These are phyloP conservation scores for Leucocoprinus leucothites DNA, from an alignment of 768 basidiomycete genomes.

Conservation along the genomic window DNA sequence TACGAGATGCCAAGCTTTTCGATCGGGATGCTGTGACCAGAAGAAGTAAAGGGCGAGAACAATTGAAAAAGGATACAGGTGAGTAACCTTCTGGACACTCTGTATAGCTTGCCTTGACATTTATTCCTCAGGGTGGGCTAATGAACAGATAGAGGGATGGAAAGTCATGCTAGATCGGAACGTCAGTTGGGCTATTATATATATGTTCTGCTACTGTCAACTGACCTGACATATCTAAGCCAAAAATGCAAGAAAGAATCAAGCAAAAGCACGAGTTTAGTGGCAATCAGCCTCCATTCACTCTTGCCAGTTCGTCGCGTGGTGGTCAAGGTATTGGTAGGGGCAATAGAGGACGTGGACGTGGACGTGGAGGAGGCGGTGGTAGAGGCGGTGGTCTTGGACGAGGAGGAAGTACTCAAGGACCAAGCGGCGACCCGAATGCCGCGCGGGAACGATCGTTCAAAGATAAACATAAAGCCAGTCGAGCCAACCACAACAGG, in stretches of 20 bases:
- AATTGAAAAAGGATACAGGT: conserved; percentile 71
- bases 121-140: conserved; percentile 52
- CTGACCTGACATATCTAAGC: conserved; percentile 33
- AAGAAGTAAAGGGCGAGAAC: conserved; percentile 60
- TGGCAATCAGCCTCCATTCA: conserved; percentile 46
- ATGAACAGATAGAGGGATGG: conserved; percentile 94
- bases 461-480: conserved; percentile 78
- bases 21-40: conserved; percentile 73
- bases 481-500: conserved; percentile 66
- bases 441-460: conserved; percentile 55
- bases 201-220: neutral
- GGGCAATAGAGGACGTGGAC: conserved; percentile 20
- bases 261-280: conserved; percentile 74
- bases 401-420: conserved; percentile 33
- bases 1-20: conserved; percentile 72
- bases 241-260: conserved; percentile 66
- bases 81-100: conserved; percentile 13
- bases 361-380: conserved; percentile 24
- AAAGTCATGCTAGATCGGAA: conserved; percentile 85
- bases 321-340: conserved; percentile 10
- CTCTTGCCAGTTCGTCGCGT: neutral
- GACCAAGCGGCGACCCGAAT: conserved; percentile 29
- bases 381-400: conserved; percentile 40
- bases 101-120: neutral
- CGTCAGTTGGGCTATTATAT: conserved; percentile 41